These are phyloP conservation scores for Nannizziopsis arthrosporioides DNA, from an alignment of 2,329 filamentous ascomycete genomes.

Conservation along the genomic window DNA sequence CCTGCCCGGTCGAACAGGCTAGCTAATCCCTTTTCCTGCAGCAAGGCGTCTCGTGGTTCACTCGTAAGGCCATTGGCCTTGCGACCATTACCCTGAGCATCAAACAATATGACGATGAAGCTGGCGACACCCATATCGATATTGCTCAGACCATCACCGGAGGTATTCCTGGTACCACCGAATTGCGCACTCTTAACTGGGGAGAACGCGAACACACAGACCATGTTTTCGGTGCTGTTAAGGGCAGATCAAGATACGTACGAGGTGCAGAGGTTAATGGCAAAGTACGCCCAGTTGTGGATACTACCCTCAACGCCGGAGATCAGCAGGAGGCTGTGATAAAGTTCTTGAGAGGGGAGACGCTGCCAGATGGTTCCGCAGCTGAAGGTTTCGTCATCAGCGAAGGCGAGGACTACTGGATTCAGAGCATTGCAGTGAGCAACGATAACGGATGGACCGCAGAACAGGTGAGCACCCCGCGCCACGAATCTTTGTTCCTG, in stretches of 20 bases:
- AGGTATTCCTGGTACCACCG: constrained; percentile 55
- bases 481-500: not conserved
- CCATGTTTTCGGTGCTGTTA: constrained; percentile 65
- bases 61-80: constrained; percentile 57
- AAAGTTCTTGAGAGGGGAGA: constrained; percentile 32
- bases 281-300: constrained; percentile 26
- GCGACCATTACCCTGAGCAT: constrained; percentile 58
- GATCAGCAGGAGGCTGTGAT: constrained; percentile 29
- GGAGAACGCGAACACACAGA: constrained; percentile 56
- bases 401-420: constrained; percentile 34
- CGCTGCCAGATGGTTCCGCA: constrained; percentile 44
- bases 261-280: constrained; percentile 25
- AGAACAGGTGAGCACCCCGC: constrained; percentile 34
- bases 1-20: not conserved
- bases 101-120: constrained; percentile 41
- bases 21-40: constrained; percentile 15
- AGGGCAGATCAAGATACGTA: constrained; percentile 47
- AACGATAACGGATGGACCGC: constrained; percentile 43
- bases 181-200: constrained; percentile 48
- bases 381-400: constrained; percentile 45
- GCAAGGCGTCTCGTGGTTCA: constrained; percentile 60
- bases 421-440: constrained; percentile 43
- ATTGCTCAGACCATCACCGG: constrained; percentile 62
- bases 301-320: constrained; percentile 29
- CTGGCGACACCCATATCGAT: constrained; percentile 51